Evolutionary conservation across 2,329 filamentous ascomycete species (phyloP).

Genomic region (Calonectria hawksworthii): DNA sequence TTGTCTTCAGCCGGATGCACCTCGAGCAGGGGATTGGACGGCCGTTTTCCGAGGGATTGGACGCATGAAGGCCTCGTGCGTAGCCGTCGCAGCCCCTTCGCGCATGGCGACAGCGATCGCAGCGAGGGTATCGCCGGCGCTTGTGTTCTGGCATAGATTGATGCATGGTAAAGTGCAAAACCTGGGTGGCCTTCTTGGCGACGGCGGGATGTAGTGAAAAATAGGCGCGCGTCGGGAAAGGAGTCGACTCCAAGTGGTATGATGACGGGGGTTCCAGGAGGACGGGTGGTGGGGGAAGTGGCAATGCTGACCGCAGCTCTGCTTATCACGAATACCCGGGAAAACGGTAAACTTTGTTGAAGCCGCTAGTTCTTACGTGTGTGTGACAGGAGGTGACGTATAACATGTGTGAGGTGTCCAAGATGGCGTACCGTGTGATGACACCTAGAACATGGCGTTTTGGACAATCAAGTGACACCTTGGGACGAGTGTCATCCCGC

Average conservation of each 20-base stretch:
- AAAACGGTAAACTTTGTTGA: background rate
- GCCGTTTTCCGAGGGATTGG: background rate
- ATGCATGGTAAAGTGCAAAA: background rate
- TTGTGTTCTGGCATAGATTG: background rate
- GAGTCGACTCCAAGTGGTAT: background rate
- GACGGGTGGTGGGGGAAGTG: background rate
- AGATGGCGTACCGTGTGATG: background rate
- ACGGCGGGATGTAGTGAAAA: background rate
- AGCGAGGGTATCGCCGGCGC: background rate
- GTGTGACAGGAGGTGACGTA: background rate
- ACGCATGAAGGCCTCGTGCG: background rate
- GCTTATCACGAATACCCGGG: background rate
- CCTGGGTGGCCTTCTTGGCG: background rate
- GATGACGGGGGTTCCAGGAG: background rate
- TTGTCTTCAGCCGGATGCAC: background rate
- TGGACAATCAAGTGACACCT: background rate
- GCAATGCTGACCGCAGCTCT: background rate
- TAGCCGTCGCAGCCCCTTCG: background rate
- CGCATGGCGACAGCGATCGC: background rate
- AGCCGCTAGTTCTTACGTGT: background rate
- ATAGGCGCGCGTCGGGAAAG: background rate
- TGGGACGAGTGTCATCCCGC: background rate
- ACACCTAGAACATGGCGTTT: background rate
- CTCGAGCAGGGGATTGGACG: background rate
- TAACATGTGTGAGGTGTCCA: background rate